phyloP scores from a whole-genome alignment of 73 alveolate species.

The Paramecium sonneborni region DNA sequence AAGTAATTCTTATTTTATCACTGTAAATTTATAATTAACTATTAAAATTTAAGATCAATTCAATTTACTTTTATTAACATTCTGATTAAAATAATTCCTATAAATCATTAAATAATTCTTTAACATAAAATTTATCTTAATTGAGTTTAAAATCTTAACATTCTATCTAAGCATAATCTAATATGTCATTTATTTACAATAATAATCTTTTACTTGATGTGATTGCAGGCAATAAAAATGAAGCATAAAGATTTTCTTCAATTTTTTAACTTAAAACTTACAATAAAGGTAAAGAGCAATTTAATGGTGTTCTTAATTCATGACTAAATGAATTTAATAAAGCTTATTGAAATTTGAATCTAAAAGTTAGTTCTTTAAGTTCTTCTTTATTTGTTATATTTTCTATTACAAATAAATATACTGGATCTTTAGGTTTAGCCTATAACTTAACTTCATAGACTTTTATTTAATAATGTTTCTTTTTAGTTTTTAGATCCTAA shows the following conservation, averaged over 20 bases:
- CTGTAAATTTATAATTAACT: not conserved
- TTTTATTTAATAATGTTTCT: not conserved
- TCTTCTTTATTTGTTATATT: not conserved
- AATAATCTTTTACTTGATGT: slow-evolving; percentile 7
- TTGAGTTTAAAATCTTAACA: slow-evolving; percentile 17
- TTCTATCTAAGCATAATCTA: slow-evolving; percentile 54
- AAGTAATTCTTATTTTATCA: slow-evolving; percentile 20
- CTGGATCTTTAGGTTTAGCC: not conserved
- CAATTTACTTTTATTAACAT: slow-evolving; percentile 14
- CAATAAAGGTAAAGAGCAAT: slow-evolving; percentile 39
- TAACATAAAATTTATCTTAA: not conserved
- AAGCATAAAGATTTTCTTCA: not conserved
- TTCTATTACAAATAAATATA: slow-evolving; percentile 1
- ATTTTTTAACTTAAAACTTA: slow-evolving; percentile 11
- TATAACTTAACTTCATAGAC: not conserved
- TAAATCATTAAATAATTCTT: not conserved
- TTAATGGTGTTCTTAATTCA: slow-evolving; percentile 64
- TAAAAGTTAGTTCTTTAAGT: not conserved
- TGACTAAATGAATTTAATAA: slow-evolving; percentile 48
- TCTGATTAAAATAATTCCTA: not conserved
- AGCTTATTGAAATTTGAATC: slow-evolving; percentile 10
- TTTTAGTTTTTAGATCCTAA: not conserved
- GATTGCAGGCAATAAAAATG: slow-evolving; percentile 54
- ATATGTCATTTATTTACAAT: slow-evolving; percentile 50
- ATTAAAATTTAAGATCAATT: not conserved